Evolutionary conservation across 2,329 filamentous ascomycete species (phyloP).

Genomic region (Fusarium decemcellulare): DNA sequence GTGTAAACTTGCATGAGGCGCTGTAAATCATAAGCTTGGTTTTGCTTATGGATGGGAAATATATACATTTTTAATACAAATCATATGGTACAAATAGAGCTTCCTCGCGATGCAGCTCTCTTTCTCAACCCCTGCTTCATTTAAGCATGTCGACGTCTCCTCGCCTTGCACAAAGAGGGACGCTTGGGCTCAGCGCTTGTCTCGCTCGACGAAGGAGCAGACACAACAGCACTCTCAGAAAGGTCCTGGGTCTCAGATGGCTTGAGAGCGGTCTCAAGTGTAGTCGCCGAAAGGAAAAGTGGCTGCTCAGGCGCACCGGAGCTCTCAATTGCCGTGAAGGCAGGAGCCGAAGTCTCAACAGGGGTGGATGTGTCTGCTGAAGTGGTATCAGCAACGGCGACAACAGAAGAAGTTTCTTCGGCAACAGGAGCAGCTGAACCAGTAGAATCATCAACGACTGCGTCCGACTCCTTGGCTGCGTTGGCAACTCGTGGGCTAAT

Average conservation of each 20-base stretch:
- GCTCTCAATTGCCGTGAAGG: neutral
- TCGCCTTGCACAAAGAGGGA: neutral
- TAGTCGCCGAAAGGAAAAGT: neutral
- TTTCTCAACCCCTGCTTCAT: neutral
- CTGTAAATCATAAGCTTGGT: no score
- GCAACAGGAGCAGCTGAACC: neutral
- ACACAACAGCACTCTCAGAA: neutral
- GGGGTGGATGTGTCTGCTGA: neutral
- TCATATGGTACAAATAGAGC: no score
- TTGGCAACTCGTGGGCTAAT: constrained; percentile 31
- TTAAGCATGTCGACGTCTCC: neutral
- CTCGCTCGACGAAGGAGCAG: neutral
- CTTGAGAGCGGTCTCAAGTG: neutral
- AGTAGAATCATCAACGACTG: neutral
- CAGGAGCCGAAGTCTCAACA: neutral
- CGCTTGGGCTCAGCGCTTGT: neutral
- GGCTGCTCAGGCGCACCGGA: neutral
- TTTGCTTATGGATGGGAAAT: no score
- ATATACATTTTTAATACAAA: no score
- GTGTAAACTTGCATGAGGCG: no score
- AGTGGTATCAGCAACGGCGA: neutral
- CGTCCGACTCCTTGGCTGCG: neutral
- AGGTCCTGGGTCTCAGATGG: neutral
- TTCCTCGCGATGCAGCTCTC: no score
- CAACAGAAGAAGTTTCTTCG: neutral